Conservation (phyloP, 805 yeast species). For the Hanseniaspora meyeri region DNA sequence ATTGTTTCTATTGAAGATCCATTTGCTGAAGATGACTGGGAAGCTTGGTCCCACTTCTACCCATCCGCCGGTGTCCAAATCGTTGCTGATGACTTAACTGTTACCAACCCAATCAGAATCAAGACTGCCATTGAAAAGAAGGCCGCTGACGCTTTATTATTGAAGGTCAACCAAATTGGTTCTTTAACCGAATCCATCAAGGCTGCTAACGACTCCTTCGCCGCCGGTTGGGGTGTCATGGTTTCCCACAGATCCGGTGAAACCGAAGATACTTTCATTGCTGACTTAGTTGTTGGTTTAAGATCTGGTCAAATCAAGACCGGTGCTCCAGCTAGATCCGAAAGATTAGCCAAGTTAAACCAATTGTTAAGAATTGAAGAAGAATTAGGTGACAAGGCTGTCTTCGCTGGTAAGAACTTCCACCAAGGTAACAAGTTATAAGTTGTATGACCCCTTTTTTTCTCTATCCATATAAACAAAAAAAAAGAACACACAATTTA, state of each 20-base stretch:
- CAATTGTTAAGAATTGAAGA: conserved; percentile 97
- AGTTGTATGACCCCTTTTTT: conserved; percentile 14
- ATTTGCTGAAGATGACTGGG: conserved; percentile 99
- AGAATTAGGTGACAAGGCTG: conserved; percentile 94
- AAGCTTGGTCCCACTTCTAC: conserved; percentile 87
- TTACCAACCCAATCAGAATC: conserved; percentile 92
- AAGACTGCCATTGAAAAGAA: conserved; percentile 92
- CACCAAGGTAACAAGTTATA: conserved; percentile 39
- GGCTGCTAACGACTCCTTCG: conserved; percentile 91
- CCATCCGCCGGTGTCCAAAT: conserved; percentile 67
- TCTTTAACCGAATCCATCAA: conserved; percentile 88
- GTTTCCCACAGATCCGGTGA: conserved; percentile 99
- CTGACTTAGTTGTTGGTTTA: conserved; percentile 94
- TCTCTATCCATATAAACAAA: neutral
- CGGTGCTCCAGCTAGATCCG: conserved; percentile 99
- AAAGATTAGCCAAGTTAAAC: conserved; percentile 98
- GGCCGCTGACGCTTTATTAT: conserved; percentile 84
- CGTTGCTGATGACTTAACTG: conserved; percentile 97
- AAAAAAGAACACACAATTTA: neutral
- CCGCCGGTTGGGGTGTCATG: conserved; percentile 99
- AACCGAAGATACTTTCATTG: conserved; percentile 97
- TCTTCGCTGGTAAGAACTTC: conserved; percentile 90
- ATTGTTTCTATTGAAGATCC: conserved; percentile 98
- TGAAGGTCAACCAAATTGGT: conserved; percentile 99
- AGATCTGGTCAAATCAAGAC: conserved; percentile 98